These are phyloP conservation scores for Trichoderma endophyticum DNA, from an alignment of 2,329 filamentous ascomycete species.

Conservation along the genomic window DNA sequence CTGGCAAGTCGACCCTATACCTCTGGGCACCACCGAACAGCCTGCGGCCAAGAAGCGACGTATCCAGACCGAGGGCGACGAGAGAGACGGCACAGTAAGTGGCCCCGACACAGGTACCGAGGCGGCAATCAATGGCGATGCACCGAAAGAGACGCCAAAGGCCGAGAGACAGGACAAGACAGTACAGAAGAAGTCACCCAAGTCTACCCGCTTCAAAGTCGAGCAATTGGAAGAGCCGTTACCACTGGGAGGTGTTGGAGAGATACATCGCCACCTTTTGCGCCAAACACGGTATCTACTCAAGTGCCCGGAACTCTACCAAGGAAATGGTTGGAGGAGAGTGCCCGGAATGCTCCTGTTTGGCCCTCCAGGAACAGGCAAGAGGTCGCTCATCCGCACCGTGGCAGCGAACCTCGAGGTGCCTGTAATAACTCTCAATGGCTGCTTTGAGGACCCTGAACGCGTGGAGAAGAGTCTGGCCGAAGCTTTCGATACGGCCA, in stretches of 20 bases:
- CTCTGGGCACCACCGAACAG: conserved; percentile 22
- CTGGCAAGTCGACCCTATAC: conserved; percentile 32
- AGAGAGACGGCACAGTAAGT: conserved; percentile 20
- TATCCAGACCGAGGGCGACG: conserved; percentile 29
- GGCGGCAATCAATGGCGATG: conserved; percentile 20
- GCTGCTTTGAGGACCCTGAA: conserved; percentile 38
- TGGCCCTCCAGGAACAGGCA: conserved; percentile 77
- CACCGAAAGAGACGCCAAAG: neutral
- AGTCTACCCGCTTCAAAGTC: conserved; percentile 31
- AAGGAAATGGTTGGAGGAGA: conserved; percentile 19
- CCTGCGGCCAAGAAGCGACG: conserved; percentile 35
- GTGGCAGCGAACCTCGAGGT: conserved; percentile 70
- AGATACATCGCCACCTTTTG: conserved; percentile 26
- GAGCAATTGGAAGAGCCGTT: conserved; percentile 26
- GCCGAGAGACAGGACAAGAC: conserved; percentile 29
- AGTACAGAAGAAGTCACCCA: conserved; percentile 31
- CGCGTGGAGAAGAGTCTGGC: conserved; percentile 38
- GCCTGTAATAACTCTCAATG: conserved; percentile 61
- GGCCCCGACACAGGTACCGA: conserved; percentile 7
- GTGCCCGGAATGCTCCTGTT: conserved; percentile 65
- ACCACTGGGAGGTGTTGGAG: conserved; percentile 31
- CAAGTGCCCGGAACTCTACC: conserved; percentile 24
- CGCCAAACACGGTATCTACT: conserved; percentile 21
- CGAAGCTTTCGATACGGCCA: conserved; percentile 68
- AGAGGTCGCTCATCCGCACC: conserved; percentile 72